Conservation (phyloP, 2,329 filamentous ascomycete species). For the Claviceps maximensis region DNA sequence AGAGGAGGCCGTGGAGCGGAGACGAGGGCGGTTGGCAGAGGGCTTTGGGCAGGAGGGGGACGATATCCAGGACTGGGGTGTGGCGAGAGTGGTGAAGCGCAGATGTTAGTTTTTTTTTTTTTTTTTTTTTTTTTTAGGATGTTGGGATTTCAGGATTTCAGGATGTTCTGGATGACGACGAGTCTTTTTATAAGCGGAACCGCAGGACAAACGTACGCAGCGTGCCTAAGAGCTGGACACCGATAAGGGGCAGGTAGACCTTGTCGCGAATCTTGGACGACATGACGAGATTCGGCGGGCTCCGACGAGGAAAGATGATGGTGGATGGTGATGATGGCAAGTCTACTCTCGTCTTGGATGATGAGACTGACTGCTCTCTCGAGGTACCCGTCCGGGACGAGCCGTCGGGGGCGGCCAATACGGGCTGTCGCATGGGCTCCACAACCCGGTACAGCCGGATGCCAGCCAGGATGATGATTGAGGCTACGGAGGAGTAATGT, state of each 20-base stretch:
- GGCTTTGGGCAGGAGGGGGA: conserved; percentile 35
- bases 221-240: conserved; percentile 23
- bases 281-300: background rate
- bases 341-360: too few relatives aligned
- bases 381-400: too few relatives aligned
- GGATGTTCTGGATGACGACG: too few relatives aligned
- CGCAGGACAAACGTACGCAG: conserved; percentile 16
- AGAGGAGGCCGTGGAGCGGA: conserved; percentile 34
- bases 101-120: background rate
- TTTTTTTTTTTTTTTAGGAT: background rate
- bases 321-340: background rate
- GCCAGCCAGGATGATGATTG: too few relatives aligned
- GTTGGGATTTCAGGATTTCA: background rate
- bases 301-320: too few relatives aligned
- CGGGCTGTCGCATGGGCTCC: too few relatives aligned
- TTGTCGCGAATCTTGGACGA: conserved; percentile 16
- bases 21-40: conserved; percentile 28
- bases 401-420: too few relatives aligned
- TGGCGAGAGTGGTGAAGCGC: background rate
- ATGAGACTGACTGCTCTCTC: too few relatives aligned
- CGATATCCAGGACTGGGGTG: conserved; percentile 36
- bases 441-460: too few relatives aligned
- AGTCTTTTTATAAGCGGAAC: background rate
- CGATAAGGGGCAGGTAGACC: conserved; percentile 22
- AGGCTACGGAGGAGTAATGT: too few relatives aligned